Conservation (phyloP, 495 filamentous ascomycete species). For the Hamigera avellanea region DNA sequence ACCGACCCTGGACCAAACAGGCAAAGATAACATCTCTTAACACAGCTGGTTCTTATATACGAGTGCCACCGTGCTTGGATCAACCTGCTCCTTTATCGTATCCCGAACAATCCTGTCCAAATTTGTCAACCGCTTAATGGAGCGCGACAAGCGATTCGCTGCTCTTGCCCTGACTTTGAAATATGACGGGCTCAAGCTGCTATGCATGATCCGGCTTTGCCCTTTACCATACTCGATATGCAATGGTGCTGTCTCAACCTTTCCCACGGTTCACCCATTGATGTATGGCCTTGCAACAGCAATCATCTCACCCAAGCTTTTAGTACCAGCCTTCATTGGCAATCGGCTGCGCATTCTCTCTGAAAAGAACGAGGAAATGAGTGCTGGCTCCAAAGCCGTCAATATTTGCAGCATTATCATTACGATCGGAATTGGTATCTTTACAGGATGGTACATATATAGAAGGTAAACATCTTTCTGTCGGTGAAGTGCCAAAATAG, state of each 20-base stretch:
- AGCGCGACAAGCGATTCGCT: conserved; percentile 66
- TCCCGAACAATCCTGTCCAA: conserved; percentile 64
- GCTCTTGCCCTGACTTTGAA: conserved; percentile 56
- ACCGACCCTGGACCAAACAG: background rate
- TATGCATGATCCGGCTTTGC: conserved; percentile 88
- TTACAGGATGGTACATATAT: conserved; percentile 80
- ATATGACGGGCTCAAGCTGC: conserved; percentile 76
- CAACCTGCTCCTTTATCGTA: conserved; percentile 63
- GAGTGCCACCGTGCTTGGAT: conserved; percentile 65
- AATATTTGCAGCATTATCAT: conserved; percentile 77
- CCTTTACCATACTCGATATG: conserved; percentile 90
- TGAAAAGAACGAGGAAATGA: conserved; percentile 55
- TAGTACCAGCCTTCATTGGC: conserved; percentile 91
- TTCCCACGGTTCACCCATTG: conserved; percentile 70
- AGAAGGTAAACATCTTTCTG: conserved; percentile 31
- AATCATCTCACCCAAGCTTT: conserved; percentile 64
- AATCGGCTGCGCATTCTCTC: conserved; percentile 51
- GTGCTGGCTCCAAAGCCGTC: conserved; percentile 42
- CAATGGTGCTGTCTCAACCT: conserved; percentile 88
- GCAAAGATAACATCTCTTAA: too few species aligned
- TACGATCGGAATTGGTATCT: conserved; percentile 54
- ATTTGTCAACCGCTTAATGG: conserved; percentile 71
- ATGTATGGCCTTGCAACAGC: conserved; percentile 75
- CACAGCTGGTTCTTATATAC: conserved; percentile 69
- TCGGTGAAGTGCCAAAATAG: background rate